Evolutionary conservation across 2,329 filamentous ascomycete species (phyloP), one percentile per base, ranked within the genome.

Genomic region (Fusarium avenaceum): DNA sequence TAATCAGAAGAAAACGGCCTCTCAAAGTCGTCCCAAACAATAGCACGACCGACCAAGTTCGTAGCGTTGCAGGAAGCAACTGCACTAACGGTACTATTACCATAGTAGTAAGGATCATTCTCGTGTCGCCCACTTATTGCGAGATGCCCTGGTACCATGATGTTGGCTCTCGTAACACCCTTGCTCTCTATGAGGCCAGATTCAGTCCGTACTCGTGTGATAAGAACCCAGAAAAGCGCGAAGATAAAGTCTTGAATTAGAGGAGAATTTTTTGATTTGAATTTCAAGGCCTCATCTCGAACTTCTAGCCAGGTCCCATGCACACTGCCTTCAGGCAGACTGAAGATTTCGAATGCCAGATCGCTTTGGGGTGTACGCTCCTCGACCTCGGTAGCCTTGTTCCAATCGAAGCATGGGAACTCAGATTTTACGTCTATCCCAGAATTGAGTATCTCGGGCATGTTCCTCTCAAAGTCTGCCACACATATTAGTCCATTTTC

Each of bases 371-470:
- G 44, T 4, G 56, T 65, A 17, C 5, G 20, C 3, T 6, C 14
- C 39, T 65, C 38, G 11, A 48, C 14, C 19, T 38, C 17, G n/a
- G 10, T 19, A n/a, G 6, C 19, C 6, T 28, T 26, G 9, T 32
- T 56, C 67, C 59, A 72, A 7, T 72, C 58, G 35, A 64, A 72
- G 44, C 50, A 72, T 7, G 24, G 30, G 42, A 71, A 65, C 9
- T 60, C 26, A 17, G 54, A 43, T 32, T 63, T 52, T 10, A 40
- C 15, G 24, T 61, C 47, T 33, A 42, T 51, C 20, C 55, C 22
- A 6, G 24, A 22, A 13, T 43, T n/a, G 11, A 42, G 14, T 26
- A 17, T 20, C n/a, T 48, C 40, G 5, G 57, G 65, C 28, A 59
- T 58, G n/a, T 19, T 17, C 24, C 69, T 57, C 22, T 42, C 17